phyloP scores from a whole-genome alignment of 257 asterid species.

The Haberlea rhodopensis region DNA sequence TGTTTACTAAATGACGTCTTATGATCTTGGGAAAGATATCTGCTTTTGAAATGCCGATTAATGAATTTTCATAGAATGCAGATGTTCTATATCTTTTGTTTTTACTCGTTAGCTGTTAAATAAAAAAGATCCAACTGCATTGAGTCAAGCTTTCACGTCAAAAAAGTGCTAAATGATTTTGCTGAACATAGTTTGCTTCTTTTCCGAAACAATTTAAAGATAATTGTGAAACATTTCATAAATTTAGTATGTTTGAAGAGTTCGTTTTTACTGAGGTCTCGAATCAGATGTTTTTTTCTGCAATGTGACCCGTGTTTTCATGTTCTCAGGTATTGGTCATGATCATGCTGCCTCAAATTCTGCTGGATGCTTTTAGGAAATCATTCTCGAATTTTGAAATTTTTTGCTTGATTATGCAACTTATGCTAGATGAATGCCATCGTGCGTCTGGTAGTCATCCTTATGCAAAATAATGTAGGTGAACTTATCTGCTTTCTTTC shows the following conservation, averaged over 20 bases:
- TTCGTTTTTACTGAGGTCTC: not conserved
- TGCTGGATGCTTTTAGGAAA: constrained; percentile 68
- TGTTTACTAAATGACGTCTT: no score
- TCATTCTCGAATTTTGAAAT: constrained; percentile 46
- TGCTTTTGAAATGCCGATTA: no score
- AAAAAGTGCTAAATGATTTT: no score
- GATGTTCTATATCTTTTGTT: no score
- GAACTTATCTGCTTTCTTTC: constrained; percentile 18
- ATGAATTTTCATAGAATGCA: no score
- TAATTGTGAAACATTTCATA: not conserved
- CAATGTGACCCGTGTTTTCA: constrained; percentile 11
- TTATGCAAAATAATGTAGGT: constrained; percentile 81
- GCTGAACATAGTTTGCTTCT: not conserved
- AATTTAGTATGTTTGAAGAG: not conserved
- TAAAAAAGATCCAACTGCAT: no score
- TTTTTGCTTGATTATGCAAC: constrained; percentile 53
- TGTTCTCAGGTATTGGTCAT: constrained; percentile 67
- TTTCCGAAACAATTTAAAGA: no score
- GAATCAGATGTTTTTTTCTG: not conserved
- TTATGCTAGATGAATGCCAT: constrained; percentile 89
- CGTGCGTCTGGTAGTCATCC: constrained; percentile 85
- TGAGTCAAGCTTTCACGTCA: no score
- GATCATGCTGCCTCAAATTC: constrained; percentile 95
- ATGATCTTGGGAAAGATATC: no score
- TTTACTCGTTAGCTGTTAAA: no score